phyloP scores from a whole-genome alignment of 2,329 filamentous ascomycete species.

The Pseudocercospora eumusae region DNA sequence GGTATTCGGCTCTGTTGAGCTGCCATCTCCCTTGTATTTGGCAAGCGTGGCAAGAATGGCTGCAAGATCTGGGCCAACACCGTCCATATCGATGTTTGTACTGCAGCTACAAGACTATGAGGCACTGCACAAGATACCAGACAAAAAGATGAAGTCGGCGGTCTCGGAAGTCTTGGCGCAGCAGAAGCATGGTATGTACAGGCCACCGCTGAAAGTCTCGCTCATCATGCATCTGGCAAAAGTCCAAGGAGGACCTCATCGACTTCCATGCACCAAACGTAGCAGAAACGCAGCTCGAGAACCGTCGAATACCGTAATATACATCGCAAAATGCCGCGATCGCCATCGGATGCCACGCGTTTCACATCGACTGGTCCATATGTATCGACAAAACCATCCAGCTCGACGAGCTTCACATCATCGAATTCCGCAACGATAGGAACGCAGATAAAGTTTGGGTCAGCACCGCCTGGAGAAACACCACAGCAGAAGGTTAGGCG shows the following conservation, averaged over 20 bases:
- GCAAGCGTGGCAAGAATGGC: constrained; percentile 41
- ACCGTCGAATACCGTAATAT: not conserved
- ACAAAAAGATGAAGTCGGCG: not conserved
- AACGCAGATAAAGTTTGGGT: constrained; percentile 36
- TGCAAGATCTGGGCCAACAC: constrained; percentile 35
- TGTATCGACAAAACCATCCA: constrained; percentile 63
- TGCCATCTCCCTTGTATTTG: constrained; percentile 20
- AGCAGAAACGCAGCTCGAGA: not conserved
- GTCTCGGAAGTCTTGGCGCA: not conserved
- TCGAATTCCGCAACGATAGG: constrained; percentile 35
- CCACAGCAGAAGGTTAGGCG: constrained; percentile 57
- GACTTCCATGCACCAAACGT: constrained; percentile 21
- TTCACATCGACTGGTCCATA: constrained; percentile 72
- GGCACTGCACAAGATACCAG: too few relatives aligned
- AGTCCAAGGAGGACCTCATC: constrained; percentile 4
- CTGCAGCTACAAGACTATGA: not conserved
- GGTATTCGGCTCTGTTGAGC: constrained; percentile 4
- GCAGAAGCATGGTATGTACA: not conserved
- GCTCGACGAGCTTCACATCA: constrained; percentile 39
- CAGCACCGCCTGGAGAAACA: constrained; percentile 48
- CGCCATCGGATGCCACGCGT: constrained; percentile 76
- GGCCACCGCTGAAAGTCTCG: not conserved
- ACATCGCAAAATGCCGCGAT: constrained; percentile 57
- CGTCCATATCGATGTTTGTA: not conserved
- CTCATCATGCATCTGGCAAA: constrained; percentile 13